A percentile compares a stretch with the other conserved stretches of the same genome.
These are phyloP conservation scores for Cucumis variabilis DNA, from an alignment of 331 rosid species.

Conservation along the genomic window DNA sequence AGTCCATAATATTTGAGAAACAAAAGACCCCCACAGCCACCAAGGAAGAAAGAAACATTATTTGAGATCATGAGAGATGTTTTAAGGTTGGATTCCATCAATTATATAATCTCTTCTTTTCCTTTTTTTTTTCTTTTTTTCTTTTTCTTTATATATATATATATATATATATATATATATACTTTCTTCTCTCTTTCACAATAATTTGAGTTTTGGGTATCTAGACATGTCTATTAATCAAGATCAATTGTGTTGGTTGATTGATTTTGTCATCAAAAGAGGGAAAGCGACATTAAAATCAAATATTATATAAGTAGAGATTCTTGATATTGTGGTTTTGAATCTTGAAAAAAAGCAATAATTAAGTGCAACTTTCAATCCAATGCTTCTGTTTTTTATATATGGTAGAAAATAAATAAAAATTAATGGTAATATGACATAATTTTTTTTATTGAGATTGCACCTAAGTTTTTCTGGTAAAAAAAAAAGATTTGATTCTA, in stretches of 20 bases:
- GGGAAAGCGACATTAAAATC: background rate
- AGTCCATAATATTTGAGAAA: background rate
- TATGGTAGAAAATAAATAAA: no score
- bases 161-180: no score
- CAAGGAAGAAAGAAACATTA: background rate
- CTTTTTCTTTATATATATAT: no score
- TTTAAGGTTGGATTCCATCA: background rate
- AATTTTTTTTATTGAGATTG: no score
- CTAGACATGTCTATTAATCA: background rate
- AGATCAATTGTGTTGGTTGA: background rate
- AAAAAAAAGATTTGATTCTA: no score
- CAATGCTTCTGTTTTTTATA: no score
- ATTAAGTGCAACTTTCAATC: no score
- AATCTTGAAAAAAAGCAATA: no score
- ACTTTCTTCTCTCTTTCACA: background rate
- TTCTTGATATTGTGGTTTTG: no score
- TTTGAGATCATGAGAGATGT: constrained; percentile 13
- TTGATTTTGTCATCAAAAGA: background rate
- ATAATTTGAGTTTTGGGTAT: background rate
- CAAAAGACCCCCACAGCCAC: background rate
- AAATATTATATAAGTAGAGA: background rate
- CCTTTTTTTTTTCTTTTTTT: no score
- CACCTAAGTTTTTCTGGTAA: no score
- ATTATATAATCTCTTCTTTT: background rate
- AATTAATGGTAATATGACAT: no score